phyloP scores from a whole-genome alignment of 2,329 filamentous ascomycete species.

The Fusarium pininemorale region DNA sequence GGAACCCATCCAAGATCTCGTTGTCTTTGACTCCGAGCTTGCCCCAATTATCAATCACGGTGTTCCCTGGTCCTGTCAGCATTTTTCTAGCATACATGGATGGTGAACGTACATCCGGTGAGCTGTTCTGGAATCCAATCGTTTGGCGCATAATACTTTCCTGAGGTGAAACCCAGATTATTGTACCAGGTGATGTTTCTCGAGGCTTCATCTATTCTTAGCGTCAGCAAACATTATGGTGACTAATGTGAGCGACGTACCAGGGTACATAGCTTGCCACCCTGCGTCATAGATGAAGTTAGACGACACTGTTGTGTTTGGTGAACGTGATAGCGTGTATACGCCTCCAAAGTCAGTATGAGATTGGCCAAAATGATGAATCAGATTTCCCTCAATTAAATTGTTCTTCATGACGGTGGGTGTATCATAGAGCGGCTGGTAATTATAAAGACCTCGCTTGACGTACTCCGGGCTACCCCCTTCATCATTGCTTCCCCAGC shows the following conservation, averaged over 20 bases:
- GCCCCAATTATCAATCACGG: not conserved
- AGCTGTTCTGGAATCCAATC: slow-evolving; percentile 4
- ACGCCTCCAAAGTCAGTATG: slow-evolving; percentile 3
- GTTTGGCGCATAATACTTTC: slow-evolving; percentile 2
- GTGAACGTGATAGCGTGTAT: not conserved
- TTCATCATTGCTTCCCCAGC: slow-evolving; percentile 3
- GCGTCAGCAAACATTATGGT: not conserved
- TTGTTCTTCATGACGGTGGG: not conserved
- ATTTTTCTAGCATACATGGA: fast-evolving
- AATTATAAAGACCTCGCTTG: not conserved
- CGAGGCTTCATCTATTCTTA: not conserved
- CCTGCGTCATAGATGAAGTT: slow-evolving; percentile 7
- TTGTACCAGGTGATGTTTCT: slow-evolving; percentile 5
- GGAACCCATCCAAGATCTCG: not conserved
- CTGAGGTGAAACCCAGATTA: not conserved
- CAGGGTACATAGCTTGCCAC: not conserved
- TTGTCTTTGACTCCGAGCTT: not conserved
- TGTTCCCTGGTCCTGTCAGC: not conserved
- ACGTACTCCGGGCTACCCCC: not conserved
- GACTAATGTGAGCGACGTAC: fast-evolving
- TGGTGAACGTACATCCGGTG: not conserved
- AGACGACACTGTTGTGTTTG: not conserved
- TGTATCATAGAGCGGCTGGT: not conserved
- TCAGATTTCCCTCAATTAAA: not conserved
- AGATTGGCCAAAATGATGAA: slow-evolving; percentile 1